phyloP scores from a whole-genome alignment of 75 land plant genomes.

The Isoetes taiwanensis region DNA sequence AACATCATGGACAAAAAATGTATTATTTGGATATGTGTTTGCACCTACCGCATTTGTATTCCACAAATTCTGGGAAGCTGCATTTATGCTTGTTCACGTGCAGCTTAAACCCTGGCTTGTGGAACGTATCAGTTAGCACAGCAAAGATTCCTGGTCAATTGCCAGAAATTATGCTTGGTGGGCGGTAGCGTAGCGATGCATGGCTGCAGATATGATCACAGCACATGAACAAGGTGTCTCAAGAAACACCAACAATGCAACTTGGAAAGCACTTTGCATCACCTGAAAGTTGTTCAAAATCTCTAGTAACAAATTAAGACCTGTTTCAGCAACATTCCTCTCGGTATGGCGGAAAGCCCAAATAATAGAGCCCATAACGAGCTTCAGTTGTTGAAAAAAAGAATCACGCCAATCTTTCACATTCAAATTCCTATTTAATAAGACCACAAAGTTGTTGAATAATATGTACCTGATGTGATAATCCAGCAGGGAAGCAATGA shows the following conservation, averaged over 20 bases:
- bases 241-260: too few species aligned
- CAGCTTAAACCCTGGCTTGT: conserved; percentile 4
- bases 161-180: neutral
- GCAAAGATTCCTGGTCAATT: conserved; percentile 1
- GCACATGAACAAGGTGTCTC: neutral
- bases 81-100: conserved; percentile 37
- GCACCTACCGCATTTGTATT: neutral
- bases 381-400: conserved; percentile 3
- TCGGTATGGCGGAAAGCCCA: conserved; percentile 7
- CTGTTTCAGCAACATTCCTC: conserved; percentile 2
- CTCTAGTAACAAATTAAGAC: neutral
- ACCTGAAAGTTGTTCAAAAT: neutral
- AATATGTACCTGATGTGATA: conserved; percentile 1
- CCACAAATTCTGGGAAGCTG: conserved; percentile 35
- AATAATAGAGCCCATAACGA: conserved; percentile 3
- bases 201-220: neutral
- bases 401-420: neutral
- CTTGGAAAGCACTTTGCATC: too few species aligned
- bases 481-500: neutral
- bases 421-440: neutral
- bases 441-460: neutral
- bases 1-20: neutral
- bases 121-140: conserved; percentile 5
- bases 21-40: neutral
- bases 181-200: too few species aligned